Evolutionary conservation across 108 stramenopile species (phyloP), one percentile per base, ranked within the genome.

Genomic region (Conticribra guillardii): DNA sequence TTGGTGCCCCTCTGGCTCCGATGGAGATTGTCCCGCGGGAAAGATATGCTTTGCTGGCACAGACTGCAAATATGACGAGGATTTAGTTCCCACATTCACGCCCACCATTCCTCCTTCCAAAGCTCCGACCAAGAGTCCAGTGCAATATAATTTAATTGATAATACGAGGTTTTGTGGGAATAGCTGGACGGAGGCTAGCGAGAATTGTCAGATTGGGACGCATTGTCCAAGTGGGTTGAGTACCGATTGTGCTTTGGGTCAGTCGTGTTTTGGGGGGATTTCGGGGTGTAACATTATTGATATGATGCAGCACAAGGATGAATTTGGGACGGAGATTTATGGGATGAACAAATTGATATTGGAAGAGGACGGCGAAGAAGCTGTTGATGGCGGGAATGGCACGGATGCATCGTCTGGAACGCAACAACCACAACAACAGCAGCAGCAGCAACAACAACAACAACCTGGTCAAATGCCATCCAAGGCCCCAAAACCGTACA

Each of bases 241-340:
- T 32, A 28, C 67, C 0, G 76, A 77, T 1, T 77, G 76, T 57
- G 60, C 54, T 3, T 8, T 30, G 1, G 69, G 63, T 11, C 60
- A 68, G 47, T 60, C 32, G 31, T 77, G 76, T 45, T 64, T 48
- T 53, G 60, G 68, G 34, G 56, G 64, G 61, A 77, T 69, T 48
- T 31, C 7, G 44, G 69, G 69, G 21, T 77, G 76, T 37, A 77
- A 77, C 54, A 64, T 77, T 50, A 30, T 77, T 51, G 76, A 77
- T 64, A 60, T 77, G 55, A 31, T 17, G 4, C n/a, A 69, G 30
- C 48, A 77, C 34, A 37, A 69, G 29, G 26, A 31, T 7, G 61
- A 55, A 23, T 33, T 53, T 59, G 76, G 76, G 8, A 32, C 26
- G 8, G 62, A 77, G 45, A 69, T 77, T 31, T 64, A 60, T 45